A percentile compares a stretch with the other conserved stretches of the same genome.
phyloP scores from a whole-genome alignment of 768 basidiomycete genomes.

The Coprinopsis strossmayeri region DNA sequence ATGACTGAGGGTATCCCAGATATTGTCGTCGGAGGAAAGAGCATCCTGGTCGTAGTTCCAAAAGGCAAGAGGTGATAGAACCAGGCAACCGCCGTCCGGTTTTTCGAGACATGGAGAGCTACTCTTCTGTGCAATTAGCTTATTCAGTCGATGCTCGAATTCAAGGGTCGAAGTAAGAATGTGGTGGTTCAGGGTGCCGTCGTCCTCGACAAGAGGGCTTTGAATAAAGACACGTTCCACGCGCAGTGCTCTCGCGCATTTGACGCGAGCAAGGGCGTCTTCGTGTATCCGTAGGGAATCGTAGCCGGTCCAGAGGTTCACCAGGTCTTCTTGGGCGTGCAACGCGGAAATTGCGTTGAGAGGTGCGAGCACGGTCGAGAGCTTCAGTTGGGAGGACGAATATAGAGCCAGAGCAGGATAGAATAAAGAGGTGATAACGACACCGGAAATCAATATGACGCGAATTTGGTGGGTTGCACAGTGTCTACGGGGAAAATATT shows the following conservation, averaged over 20 bases:
- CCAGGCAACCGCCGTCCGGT: constrained; percentile 52
- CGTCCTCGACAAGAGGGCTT: constrained; percentile 39
- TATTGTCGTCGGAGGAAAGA: constrained; percentile 46
- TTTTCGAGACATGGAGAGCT: constrained; percentile 48
- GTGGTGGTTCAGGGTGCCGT: constrained; percentile 51
- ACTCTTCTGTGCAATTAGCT: constrained; percentile 26
- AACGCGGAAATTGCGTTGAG: constrained; percentile 46
- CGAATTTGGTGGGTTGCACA: constrained; percentile 89
- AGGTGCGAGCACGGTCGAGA: constrained; percentile 55
- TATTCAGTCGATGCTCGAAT: constrained; percentile 52
- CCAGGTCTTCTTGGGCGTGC: constrained; percentile 55
- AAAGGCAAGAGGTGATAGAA: constrained; percentile 67
- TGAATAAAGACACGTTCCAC: constrained; percentile 73
- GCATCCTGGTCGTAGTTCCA: constrained; percentile 60
- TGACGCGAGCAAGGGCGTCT: constrained; percentile 65
- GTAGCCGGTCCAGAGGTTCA: constrained; percentile 66
- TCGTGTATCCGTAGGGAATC: constrained; percentile 56
- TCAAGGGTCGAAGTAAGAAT: constrained; percentile 59
- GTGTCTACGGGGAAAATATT: constrained; percentile 42
- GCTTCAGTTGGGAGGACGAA: constrained; percentile 64
- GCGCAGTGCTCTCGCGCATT: constrained; percentile 69
- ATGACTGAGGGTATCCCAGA: constrained; percentile 50
- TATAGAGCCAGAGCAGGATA: constrained; percentile 88
- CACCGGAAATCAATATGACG: constrained; percentile 79
- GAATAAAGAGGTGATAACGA: constrained; percentile 85